Percentiles rank a stretch among this genome's conserved stretches.
Evolutionary conservation across 1,284 basidiomycete species (phyloP).

Genomic region (Cronartium ribicola): DNA sequence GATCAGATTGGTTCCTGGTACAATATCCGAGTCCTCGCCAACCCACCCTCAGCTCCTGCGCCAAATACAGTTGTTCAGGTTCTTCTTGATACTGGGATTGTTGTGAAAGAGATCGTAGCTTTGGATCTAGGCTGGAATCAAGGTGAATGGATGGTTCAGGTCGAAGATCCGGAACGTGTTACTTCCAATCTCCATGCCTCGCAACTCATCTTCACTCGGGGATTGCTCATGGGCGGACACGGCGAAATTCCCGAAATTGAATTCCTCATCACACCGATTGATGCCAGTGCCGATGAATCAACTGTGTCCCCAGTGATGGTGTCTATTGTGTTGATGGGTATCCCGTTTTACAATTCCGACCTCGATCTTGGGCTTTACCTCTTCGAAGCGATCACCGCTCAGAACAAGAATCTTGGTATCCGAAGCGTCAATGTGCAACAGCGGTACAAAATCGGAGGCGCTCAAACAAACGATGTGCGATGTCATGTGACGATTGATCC

Average conservation of each 20-base stretch:
- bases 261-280: not conserved
- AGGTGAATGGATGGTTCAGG: conserved; percentile 9
- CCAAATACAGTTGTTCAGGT: not conserved
- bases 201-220: not conserved
- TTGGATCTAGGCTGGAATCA: conserved; percentile 3
- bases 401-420: not conserved
- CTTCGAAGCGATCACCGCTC: conserved; percentile 2
- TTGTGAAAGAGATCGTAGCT: not conserved
- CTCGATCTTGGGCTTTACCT: not conserved
- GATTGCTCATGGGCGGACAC: not conserved
- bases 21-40: conserved; percentile 1
- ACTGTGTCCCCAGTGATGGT: not conserved
- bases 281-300: not conserved
- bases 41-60: not conserved
- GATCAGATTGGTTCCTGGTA: not conserved
- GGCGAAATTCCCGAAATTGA: not conserved
- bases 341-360: not conserved
- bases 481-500: not conserved
- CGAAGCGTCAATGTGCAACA: not conserved
- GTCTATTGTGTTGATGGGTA: not conserved
- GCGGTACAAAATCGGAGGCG: not conserved
- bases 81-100: not conserved
- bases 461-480: conserved; percentile 1
- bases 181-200: not conserved
- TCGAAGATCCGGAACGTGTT: not conserved